Base-by-base conservation (phyloP, 257 asterid genomes). In the Plantago major region DNA sequence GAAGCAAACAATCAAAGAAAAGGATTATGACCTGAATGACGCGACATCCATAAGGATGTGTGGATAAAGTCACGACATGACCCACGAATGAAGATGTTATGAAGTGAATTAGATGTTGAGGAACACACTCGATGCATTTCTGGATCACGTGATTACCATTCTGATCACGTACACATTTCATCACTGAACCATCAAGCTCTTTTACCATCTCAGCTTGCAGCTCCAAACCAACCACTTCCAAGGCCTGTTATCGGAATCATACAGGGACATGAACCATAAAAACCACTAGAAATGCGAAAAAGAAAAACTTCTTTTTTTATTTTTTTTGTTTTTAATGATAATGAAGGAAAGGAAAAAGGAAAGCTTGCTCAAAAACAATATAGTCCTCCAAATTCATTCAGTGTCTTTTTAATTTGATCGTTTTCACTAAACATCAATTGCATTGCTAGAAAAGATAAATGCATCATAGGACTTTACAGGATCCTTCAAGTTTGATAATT, bases 111-210 rank as follows among this genome's bases (percentile, higher is more conserved):
- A 64, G 74, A 68, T 82, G 80, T 66, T 82, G 87, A 53, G 98
- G 95, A 19, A 91, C 69, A 53, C 89, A 75, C 65, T 91, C 96
- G 16, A 91, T 86, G 81, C 96, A 86, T 67, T 88, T 91, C 67
- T 91, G 98, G 64, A 91, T 84, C 8, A 86, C 98, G 10, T 91
- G 98, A 68, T 91, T 91, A 15, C 98, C 98, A 7, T 88, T 91
- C 70, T 88, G 98, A 79, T 91, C 94, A 38, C 72, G 82, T 46
- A 91, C 89, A 63, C 98, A 88, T 79, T 91, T 82, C 86, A 88
- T 71, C 61, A 91, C 87, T 9, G 94, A 85, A 49, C 95, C 98
- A 46, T 86, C 85, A 43, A 91, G 94, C 74, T 91, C 95, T 7
- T 70, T 51, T 40, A 81, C 95, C 91, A 91, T 78, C 80, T 79